Evolutionary conservation across 257 asterid species (phyloP).

Genomic region (Jaltomata sinuosa): DNA sequence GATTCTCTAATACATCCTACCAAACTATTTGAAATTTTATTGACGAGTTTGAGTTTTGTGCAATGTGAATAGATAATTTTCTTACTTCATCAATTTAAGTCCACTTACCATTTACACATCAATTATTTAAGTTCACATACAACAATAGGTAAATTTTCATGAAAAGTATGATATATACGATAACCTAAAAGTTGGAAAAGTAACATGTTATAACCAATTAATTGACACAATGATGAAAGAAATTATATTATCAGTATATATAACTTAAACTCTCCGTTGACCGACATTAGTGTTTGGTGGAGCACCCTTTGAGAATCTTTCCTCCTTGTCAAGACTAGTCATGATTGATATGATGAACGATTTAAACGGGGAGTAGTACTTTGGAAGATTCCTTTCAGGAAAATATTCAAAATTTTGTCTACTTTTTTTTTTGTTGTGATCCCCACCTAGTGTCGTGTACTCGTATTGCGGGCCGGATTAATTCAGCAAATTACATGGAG

Average conservation of each 20-base stretch:
- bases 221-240: background rate
- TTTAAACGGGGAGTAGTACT: background rate
- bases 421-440: background rate
- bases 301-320: background rate
- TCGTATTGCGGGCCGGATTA: too few species aligned
- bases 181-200: background rate
- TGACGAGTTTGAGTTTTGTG: background rate
- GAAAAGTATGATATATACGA: background rate
- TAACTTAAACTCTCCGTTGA: background rate
- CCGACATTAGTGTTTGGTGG: background rate
- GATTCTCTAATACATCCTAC: too few species aligned
- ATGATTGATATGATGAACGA: background rate
- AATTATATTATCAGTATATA: background rate
- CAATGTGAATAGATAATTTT: too few species aligned
- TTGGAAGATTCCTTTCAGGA: too few species aligned
- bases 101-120: background rate
- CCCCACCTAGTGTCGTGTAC: background rate
- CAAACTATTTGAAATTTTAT: too few species aligned
- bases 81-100: too few species aligned
- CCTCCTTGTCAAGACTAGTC: background rate
- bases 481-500: too few species aligned
- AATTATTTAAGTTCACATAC: background rate
- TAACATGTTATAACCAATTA: background rate
- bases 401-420: background rate
- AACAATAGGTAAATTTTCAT: background rate